Conservation (phyloP, 2,329 filamentous ascomycete species). For the Triangularia setosa region DNA sequence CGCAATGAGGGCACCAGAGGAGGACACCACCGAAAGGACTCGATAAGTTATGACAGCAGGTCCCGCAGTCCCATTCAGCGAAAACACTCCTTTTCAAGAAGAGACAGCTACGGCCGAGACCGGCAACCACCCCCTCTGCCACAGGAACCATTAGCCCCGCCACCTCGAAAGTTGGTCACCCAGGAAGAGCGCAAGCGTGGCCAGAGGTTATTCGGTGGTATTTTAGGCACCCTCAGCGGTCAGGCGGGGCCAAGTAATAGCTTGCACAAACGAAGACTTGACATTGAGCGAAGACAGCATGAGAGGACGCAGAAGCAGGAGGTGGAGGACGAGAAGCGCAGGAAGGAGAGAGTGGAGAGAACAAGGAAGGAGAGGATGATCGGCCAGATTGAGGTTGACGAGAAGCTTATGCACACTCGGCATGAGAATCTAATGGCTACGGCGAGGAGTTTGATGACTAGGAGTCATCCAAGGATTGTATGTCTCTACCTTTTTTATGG, state of each 20-base stretch:
- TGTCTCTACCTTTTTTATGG: conserved; percentile 32
- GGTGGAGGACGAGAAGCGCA: conserved; percentile 64
- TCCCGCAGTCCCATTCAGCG: not conserved
- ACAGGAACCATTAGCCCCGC: conserved; percentile 19
- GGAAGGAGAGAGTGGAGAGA: conserved; percentile 61
- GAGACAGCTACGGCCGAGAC: not conserved
- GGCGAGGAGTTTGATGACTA: conserved; percentile 72
- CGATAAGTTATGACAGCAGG: not conserved
- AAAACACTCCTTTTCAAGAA: not conserved
- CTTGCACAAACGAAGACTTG: conserved; percentile 59
- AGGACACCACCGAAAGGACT: not conserved
- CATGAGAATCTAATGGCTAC: conserved; percentile 68
- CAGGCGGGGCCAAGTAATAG: conserved; percentile 59
- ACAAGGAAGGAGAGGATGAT: conserved; percentile 57
- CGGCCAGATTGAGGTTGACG: conserved; percentile 73
- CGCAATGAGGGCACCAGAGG: not conserved
- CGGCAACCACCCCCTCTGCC: conserved; percentile 8
- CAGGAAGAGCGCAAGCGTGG: conserved; percentile 81
- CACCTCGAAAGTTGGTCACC: conserved; percentile 40
- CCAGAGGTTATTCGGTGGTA: conserved; percentile 78
- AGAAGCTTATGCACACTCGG: conserved; percentile 68
- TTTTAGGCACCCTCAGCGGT: conserved; percentile 75
- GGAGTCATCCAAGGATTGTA: conserved; percentile 69
- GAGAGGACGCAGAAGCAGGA: conserved; percentile 71
- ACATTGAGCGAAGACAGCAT: conserved; percentile 79